Evolutionary conservation across 805 yeast species (phyloP), one percentile per base, ranked within the genome.

Genomic region (Alloascoidea hylecoeti): DNA sequence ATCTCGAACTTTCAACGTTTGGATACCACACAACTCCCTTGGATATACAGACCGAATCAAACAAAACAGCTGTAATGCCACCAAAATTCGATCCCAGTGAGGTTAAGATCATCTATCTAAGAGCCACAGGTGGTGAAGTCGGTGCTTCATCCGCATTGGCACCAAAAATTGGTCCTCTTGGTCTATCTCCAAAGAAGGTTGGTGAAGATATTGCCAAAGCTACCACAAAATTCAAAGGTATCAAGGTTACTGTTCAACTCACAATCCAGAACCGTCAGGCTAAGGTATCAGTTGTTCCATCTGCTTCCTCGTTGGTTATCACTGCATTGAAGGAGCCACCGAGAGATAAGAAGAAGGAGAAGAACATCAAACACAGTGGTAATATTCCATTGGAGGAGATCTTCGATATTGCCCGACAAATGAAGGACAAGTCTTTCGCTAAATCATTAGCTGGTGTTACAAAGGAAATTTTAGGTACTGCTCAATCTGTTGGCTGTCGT

Each of bases 181-280:
- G 98, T 86, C 76, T 92, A 59, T 86, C 96, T 49, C 96, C 98
- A 75, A 92, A 89, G 94, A 89, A 92, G 81, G 96, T 92, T 64
- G 98, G 98, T 88, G 98, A 92, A 73, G 98, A 92, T 67, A 92
- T 92, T 61, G 98, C 98, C 67, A 92, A 92, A 81, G 98, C 98
- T 67, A 89, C 98, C 74, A 81, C 83, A 74, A 77, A 80, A 64
- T 89, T 78, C 94, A 92, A 92, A 75, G 98, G 98, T 78, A 89
- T 92, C 62, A 84, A 89, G 71, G 97, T 92, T 63, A 92, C 98
- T 54, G 97, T 92, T 50, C 95, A 86, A 75, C 78, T 92, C 69
- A 92, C 79, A 69, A 88, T 92, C 64, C 98, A 92, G 77, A 92
- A 92, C 94, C 88, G 98, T 81, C 98, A 92, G 75, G 98, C 98